phyloP scores from a whole-genome alignment of 257 asterid species.

The Capsicum rhomboideum region DNA sequence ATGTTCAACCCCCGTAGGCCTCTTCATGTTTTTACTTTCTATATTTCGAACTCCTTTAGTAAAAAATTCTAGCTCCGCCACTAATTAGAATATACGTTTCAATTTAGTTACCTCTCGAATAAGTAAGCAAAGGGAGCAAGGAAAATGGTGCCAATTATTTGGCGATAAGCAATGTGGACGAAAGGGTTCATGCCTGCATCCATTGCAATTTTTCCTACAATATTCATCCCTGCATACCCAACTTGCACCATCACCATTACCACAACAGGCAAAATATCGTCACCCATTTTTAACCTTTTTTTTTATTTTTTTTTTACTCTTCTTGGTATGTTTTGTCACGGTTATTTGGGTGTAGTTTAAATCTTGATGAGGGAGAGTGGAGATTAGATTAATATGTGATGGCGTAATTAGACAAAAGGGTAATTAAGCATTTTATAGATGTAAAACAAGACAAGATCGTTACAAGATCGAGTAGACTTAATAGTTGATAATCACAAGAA shows the following conservation, averaged over 20 bases:
- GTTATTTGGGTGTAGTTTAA: neutral
- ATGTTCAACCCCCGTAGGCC: no score
- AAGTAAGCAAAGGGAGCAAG: conserved; percentile 66
- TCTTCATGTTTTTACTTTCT: no score
- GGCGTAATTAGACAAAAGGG: neutral
- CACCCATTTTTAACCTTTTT: conserved; percentile 13
- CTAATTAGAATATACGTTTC: no score
- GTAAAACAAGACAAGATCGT: neutral
- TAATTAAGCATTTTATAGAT: neutral
- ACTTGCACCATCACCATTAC: conserved; percentile 62
- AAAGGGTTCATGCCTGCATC: conserved; percentile 83
- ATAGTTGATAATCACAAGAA: neutral
- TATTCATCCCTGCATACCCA: conserved; percentile 78
- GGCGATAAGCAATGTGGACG: conserved; percentile 81
- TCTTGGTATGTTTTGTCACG: no score
- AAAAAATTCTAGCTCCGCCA: no score
- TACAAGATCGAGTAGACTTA: neutral
- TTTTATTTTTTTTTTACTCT: neutral
- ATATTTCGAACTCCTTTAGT: no score
- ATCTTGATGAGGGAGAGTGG: neutral
- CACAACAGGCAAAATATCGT: conserved; percentile 35
- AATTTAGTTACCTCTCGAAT: conserved; percentile 41
- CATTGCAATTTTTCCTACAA: conserved; percentile 70
- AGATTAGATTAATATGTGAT: neutral
- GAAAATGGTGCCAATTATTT: conserved; percentile 49